These are phyloP conservation scores for Exsudoporus frostii DNA, from an alignment of 768 basidiomycete species.

Conservation along the genomic window DNA sequence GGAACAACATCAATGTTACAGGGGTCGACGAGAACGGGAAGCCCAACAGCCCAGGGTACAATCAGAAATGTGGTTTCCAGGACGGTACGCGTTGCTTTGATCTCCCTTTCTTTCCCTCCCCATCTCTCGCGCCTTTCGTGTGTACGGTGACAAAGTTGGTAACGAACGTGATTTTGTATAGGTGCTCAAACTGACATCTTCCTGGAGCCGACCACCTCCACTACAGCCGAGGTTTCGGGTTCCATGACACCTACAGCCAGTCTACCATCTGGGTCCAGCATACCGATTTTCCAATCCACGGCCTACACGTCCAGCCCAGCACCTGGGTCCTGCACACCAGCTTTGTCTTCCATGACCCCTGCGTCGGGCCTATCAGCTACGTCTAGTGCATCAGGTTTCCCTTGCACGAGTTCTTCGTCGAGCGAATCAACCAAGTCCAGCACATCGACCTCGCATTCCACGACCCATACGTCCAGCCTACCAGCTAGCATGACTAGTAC, in stretches of 20 bases:
- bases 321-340: background rate
- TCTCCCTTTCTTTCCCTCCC: background rate
- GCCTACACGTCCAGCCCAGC: background rate
- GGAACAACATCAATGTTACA: conserved; percentile 4
- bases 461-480: background rate
- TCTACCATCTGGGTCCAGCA: background rate
- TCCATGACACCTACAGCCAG: background rate
- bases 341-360: background rate
- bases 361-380: background rate
- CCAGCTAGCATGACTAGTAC: background rate
- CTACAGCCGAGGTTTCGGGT: background rate
- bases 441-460: background rate
- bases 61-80: conserved; percentile 8
- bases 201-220: background rate
- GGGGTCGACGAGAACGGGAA: conserved; percentile 1
- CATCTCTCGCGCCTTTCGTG: background rate
- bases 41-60: conserved; percentile 6
- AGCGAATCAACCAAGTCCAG: background rate
- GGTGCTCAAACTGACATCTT: conserved; percentile 21
- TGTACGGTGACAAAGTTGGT: background rate
- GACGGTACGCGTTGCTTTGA: conserved; percentile 4
- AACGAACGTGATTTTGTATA: background rate
- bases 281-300: background rate
- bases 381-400: background rate
- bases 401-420: background rate